phyloP scores from a whole-genome alignment of 495 filamentous ascomycete genomes.

The Geopyxis carbonaria region DNA sequence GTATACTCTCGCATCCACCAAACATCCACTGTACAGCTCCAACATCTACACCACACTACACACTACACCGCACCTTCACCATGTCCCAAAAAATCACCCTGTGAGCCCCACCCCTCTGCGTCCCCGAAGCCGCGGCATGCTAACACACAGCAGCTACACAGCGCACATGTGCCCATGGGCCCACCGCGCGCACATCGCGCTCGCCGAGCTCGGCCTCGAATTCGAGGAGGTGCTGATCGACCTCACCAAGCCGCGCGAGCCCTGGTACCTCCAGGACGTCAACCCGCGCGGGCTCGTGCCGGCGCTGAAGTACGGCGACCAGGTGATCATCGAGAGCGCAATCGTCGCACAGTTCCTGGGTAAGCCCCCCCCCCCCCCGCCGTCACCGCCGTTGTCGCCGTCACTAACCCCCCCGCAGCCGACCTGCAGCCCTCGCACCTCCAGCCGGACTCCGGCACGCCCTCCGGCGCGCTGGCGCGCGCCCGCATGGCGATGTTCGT shows the following conservation, averaged over 20 bases:
- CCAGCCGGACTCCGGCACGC: slow-evolving; percentile 31
- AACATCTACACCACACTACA: too few species aligned
- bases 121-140: too few species aligned
- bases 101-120: too few species aligned
- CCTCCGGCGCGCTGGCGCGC: slow-evolving; percentile 35
- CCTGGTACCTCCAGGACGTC: slow-evolving; percentile 60
- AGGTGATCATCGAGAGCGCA: slow-evolving; percentile 56
- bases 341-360: slow-evolving; percentile 63
- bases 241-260: slow-evolving; percentile 50
- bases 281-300: slow-evolving; percentile 80
- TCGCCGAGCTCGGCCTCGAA: slow-evolving; percentile 52
- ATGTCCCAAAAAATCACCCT: too few species aligned
- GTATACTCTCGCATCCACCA: too few species aligned
- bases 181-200: slow-evolving; percentile 62
- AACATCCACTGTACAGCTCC: too few species aligned
- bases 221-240: slow-evolving; percentile 73
- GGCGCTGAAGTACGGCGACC: slow-evolving; percentile 47
- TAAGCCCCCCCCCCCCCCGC: slow-evolving; percentile 37
- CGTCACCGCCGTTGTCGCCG: slow-evolving; percentile 18
- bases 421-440: slow-evolving; percentile 34
- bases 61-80: too few species aligned
- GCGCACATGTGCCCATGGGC: slow-evolving; percentile 67
- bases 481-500: slow-evolving; percentile 60
- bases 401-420: slow-evolving; percentile 2
- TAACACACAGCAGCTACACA: slow-evolving; percentile 51